Evolutionary conservation across 2,329 filamentous ascomycete species (phyloP).

Genomic region (Botrytis elliptica): DNA sequence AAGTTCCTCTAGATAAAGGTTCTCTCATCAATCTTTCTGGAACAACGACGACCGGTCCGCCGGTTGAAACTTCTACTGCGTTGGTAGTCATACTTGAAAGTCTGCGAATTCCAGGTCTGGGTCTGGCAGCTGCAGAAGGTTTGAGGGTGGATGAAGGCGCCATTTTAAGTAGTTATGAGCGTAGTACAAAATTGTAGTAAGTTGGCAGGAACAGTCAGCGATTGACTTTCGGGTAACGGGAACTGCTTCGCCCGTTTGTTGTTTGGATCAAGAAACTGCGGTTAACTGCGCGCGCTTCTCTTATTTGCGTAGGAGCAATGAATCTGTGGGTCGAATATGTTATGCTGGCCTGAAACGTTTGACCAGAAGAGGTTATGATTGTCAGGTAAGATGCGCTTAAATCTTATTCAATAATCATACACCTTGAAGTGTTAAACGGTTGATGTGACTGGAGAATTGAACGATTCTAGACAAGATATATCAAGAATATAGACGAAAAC

Average conservation of each 20-base stretch:
- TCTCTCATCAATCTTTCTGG: slow-evolving; percentile 37
- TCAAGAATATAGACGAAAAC: background rate
- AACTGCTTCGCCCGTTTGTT: slow-evolving; percentile 13
- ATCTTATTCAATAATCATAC: background rate
- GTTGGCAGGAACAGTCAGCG: background rate
- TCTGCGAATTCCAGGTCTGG: slow-evolving; percentile 35
- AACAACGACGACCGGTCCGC: slow-evolving; percentile 39
- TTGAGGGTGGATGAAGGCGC: slow-evolving; percentile 15
- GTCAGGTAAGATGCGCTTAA: background rate
- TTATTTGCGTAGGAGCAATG: background rate
- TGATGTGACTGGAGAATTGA: background rate
- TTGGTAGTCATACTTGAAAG: slow-evolving; percentile 40
- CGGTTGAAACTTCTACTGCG: slow-evolving; percentile 37
- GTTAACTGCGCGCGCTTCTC: slow-evolving; percentile 15
- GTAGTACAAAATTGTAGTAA: background rate
- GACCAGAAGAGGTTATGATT: slow-evolving; percentile 9
- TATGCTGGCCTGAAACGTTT: slow-evolving; percentile 1
- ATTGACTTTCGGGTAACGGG: background rate
- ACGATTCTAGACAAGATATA: background rate
- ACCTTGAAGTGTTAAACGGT: background rate
- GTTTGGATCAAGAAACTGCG: background rate
- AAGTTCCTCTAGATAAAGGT: slow-evolving; percentile 27
- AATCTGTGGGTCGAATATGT: background rate
- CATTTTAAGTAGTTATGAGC: slow-evolving; percentile 5
- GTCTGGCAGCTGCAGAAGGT: slow-evolving; percentile 28